Evolutionary conservation across 306 rosid species (phyloP), one percentile per base, ranked within the genome.

Genomic region (Macrotyloma uniflorum): DNA sequence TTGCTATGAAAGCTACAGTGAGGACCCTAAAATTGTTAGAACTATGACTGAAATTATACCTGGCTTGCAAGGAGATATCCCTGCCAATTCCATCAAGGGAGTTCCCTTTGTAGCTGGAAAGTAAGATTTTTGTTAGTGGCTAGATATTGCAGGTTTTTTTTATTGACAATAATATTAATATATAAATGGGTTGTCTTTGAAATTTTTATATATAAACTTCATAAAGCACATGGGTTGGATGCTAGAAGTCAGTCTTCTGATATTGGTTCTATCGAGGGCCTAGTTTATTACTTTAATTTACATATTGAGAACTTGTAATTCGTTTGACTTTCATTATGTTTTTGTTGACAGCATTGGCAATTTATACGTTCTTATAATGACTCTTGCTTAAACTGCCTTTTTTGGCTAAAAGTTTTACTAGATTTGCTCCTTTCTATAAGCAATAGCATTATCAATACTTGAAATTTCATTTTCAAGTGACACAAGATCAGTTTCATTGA

Each of bases 1-100:
- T 68, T 95, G 98, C 89, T 95, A 91, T 0, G 98, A 95, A 86
- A 95, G 98, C 88, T 95, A 95, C 77, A 95, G 98, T 28, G 98
- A 92, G 80, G 98, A 92, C 57, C 89, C 84, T 32, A 83, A 40
- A 67, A 87, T 95, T 83, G 98, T 92, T 85, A 86, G 83, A 83
- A 26, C 81, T 38, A 91, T 95, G 98, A 95, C 98, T 19, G 97
- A 95, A 89, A 91, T 95, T 43, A 92, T 95, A 20, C 92, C 97
- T 71, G 98, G 98, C 57, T 78, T 95, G 92, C 98, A 95, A 86
- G 98, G 98, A 75, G 97, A 88, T 23, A 79, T 92, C 74, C 91
- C 93, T 77, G 79, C 77, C 15, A 82, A 75, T 70, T 86, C 93
- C 57, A 67, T 67, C 19, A 92, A 87, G 80, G 98, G 98, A 13